These are phyloP conservation scores for Boletus vermiculosoides DNA, from an alignment of 768 basidiomycete genomes.

Conservation along the genomic window DNA sequence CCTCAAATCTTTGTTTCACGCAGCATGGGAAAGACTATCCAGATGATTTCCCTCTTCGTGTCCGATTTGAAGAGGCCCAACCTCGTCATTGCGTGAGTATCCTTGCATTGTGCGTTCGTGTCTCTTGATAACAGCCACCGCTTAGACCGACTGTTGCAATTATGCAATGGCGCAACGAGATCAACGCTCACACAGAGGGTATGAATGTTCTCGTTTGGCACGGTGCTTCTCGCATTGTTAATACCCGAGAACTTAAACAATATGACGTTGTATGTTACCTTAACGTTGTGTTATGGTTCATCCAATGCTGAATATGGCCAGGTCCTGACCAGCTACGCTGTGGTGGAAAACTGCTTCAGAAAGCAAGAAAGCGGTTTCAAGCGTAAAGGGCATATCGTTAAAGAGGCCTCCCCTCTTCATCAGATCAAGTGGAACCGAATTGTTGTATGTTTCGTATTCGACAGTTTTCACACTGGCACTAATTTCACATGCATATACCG, in stretches of 20 bases:
- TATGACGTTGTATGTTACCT: constrained; percentile 73
- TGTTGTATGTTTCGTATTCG: constrained; percentile 46
- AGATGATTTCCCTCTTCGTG: constrained; percentile 88
- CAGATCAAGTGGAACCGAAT: constrained; percentile 81
- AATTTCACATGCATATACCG: not conserved
- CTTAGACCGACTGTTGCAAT: constrained; percentile 51
- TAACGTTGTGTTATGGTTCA: not conserved
- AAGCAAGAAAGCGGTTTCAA: constrained; percentile 93
- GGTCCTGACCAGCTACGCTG: constrained; percentile 85
- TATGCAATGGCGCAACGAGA: constrained; percentile 92
- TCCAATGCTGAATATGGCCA: constrained; percentile 28
- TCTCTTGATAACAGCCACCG: not conserved
- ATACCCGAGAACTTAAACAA: constrained; percentile 68
- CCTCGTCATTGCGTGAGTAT: constrained; percentile 85
- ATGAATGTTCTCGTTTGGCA: constrained; percentile 93
- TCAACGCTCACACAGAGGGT: constrained; percentile 78
- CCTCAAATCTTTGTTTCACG: constrained; percentile 11
- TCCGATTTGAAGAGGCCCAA: constrained; percentile 78
- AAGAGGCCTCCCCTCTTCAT: constrained; percentile 86
- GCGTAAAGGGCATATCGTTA: constrained; percentile 77
- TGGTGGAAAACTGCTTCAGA: constrained; percentile 88
- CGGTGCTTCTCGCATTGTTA: constrained; percentile 67
- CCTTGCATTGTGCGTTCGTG: not conserved
- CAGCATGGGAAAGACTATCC: constrained; percentile 95
- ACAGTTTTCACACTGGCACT: not conserved